Percentiles rank a stretch among this genome's conserved stretches.
These are phyloP conservation scores for Cucurbita ficifolia DNA, from an alignment of 306 rosid genomes.

Conservation along the genomic window DNA sequence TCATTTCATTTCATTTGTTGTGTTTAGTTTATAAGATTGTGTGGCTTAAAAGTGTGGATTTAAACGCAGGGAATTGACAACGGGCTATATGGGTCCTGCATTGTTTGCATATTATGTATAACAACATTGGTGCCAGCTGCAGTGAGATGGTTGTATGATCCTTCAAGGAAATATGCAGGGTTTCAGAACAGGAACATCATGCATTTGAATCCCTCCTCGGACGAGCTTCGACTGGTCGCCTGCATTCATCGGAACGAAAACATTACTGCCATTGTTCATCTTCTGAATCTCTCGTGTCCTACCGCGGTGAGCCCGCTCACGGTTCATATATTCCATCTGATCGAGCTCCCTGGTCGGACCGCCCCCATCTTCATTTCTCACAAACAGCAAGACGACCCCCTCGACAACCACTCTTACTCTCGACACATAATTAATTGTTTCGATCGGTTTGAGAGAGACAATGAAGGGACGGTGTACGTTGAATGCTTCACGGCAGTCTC, in stretches of 20 bases:
- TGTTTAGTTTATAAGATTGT: no score
- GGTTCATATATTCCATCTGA: constrained; percentile 33
- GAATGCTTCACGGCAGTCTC: constrained; percentile 46
- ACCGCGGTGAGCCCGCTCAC: constrained; percentile 17
- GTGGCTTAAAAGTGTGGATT: no score
- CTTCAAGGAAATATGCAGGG: constrained; percentile 38
- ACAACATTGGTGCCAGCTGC: constrained; percentile 18
- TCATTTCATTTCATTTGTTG: no score
- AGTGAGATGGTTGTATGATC: constrained; percentile 32
- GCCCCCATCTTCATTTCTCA: constrained; percentile 34
- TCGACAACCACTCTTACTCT: constrained; percentile 2
- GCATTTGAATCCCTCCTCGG: constrained; percentile 8
- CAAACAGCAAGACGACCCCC: constrained; percentile 17
- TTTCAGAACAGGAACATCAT: constrained; percentile 32
- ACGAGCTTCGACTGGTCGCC: constrained; percentile 23
- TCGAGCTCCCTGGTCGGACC: constrained; percentile 38
- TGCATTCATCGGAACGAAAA: constrained; percentile 25
- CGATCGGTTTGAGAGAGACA: constrained; percentile 17
- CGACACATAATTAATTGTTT: constrained; percentile 26
- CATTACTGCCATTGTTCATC: constrained; percentile 15
- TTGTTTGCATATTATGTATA: constrained; percentile 4
- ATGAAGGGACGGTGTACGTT: constrained; percentile 8
- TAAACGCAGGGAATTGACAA: constrained; percentile 14
- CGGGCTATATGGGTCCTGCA: neutral
- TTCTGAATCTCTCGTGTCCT: constrained; percentile 32